A percentile compares a stretch with the other conserved stretches of the same genome.
These are phyloP conservation scores for Ophiosphaerella herpotricha DNA, from an alignment of 2,329 filamentous ascomycete species.

Conservation along the genomic window DNA sequence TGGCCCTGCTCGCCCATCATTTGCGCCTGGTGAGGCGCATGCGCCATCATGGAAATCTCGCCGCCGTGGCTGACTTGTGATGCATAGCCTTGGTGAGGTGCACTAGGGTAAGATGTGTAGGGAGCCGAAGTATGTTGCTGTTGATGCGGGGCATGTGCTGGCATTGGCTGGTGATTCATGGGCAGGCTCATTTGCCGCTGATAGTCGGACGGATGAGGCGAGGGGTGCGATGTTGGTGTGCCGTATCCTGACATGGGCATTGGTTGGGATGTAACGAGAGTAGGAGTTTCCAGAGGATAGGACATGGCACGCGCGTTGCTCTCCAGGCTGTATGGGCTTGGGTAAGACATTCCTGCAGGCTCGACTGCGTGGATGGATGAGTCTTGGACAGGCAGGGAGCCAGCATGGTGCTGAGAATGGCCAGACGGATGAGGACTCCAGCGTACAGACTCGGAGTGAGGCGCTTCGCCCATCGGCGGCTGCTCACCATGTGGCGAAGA, in stretches of 20 bases:
- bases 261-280: conserved; percentile 43
- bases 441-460: conserved; percentile 33
- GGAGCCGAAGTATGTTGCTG: conserved; percentile 35
- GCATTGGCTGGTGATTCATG: conserved; percentile 39
- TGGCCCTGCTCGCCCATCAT: conserved; percentile 47
- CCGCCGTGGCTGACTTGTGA: conserved; percentile 40
- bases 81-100: conserved; percentile 39
- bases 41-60: conserved; percentile 46
- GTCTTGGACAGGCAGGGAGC: conserved; percentile 41
- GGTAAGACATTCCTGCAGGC: conserved; percentile 35
- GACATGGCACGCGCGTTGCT: conserved; percentile 45
- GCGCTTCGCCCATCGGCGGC: conserved; percentile 35
- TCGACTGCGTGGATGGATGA: conserved; percentile 38
- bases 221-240: conserved; percentile 44
- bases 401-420: conserved; percentile 40
- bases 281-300: conserved; percentile 45
- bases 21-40: conserved; percentile 38
- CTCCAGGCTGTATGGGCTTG: conserved; percentile 45
- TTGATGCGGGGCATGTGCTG: conserved; percentile 32
- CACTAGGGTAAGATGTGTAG: conserved; percentile 34
- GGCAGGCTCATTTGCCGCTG: conserved; percentile 45
- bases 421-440: conserved; percentile 42
- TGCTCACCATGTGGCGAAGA: conserved; percentile 44
- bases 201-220: conserved; percentile 43
- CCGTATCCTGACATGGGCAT: conserved; percentile 46